Evolutionary conservation across 768 basidiomycete species (phyloP).

Genomic region (Leucocoprinus birnbaumii): DNA sequence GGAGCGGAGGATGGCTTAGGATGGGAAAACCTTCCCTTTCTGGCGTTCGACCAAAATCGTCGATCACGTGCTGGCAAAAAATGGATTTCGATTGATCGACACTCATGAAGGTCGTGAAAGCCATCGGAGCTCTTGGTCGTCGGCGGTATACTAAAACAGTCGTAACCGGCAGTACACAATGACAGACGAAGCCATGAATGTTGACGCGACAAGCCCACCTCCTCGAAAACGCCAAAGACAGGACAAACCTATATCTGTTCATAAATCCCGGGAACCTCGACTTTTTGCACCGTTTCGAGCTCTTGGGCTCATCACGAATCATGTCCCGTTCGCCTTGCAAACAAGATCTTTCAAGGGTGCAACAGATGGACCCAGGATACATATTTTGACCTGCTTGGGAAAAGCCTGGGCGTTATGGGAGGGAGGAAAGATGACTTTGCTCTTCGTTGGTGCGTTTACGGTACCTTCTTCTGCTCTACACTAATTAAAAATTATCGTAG

Average conservation of each 20-base stretch:
- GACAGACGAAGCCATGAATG: background rate
- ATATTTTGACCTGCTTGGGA: slow-evolving; percentile 85
- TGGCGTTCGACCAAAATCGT: background rate
- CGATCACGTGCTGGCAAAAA: background rate
- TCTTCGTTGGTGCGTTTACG: slow-evolving; percentile 84
- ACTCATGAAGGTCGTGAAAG: no score
- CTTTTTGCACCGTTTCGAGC: slow-evolving; percentile 95
- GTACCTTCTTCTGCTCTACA: background rate
- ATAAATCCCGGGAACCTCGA: slow-evolving; percentile 33
- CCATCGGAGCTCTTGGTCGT: background rate
- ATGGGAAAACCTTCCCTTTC: no score
- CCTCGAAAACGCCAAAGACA: slow-evolving; percentile 51
- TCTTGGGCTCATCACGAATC: slow-evolving; percentile 90
- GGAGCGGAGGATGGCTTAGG: no score
- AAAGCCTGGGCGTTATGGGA: slow-evolving; percentile 96
- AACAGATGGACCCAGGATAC: slow-evolving; percentile 77
- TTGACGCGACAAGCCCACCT: slow-evolving; percentile 28
- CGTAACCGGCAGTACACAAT: background rate
- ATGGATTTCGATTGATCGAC: background rate
- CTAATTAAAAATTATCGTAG: slow-evolving; percentile 34
- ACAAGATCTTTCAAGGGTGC: slow-evolving; percentile 82
- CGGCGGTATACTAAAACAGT: background rate
- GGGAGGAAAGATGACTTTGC: slow-evolving; percentile 85
- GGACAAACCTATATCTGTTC: slow-evolving; percentile 20
- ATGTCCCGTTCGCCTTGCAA: slow-evolving; percentile 86